Conservation (phyloP, 2,329 filamentous ascomycete genomes). For the Akanthomyces muscarius region DNA sequence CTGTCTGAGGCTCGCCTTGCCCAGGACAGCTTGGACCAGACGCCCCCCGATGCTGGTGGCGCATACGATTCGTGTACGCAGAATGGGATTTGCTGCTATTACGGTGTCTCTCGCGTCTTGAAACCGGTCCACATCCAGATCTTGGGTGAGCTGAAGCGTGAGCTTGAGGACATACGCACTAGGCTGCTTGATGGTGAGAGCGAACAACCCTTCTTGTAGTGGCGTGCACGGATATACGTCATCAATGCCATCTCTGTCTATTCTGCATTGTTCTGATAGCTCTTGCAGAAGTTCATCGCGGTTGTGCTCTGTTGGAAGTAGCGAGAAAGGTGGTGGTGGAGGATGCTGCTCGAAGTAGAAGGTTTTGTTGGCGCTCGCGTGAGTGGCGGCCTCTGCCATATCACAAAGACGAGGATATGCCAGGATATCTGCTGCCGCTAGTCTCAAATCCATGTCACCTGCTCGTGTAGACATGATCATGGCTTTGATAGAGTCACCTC, state of each 20-base stretch:
- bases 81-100: constrained; percentile 26
- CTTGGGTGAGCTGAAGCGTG: constrained; percentile 21
- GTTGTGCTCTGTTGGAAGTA: not conserved
- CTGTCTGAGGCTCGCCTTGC: not conserved
- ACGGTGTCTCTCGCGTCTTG: constrained; percentile 29
- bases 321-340: not conserved
- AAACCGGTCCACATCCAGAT: constrained; percentile 23
- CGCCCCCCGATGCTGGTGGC: not conserved
- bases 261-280: constrained; percentile 23
- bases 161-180: constrained; percentile 32
- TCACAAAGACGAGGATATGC: constrained; percentile 3
- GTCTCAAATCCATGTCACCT: not conserved
- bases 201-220: constrained; percentile 35
- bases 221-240: constrained; percentile 32
- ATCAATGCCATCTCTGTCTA: constrained; percentile 25
- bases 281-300: constrained; percentile 19
- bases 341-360: not conserved
- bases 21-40: constrained; percentile 2
- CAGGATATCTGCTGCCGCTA: constrained; percentile 40
- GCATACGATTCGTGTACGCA: constrained; percentile 33
- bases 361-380: not conserved
- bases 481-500: constrained; percentile 42
- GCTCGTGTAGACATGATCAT: constrained; percentile 27
- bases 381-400: not conserved
- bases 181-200: constrained; percentile 29